phyloP scores from a whole-genome alignment of 345 rosid genomes.

The Lagerstroemia speciosa region DNA sequence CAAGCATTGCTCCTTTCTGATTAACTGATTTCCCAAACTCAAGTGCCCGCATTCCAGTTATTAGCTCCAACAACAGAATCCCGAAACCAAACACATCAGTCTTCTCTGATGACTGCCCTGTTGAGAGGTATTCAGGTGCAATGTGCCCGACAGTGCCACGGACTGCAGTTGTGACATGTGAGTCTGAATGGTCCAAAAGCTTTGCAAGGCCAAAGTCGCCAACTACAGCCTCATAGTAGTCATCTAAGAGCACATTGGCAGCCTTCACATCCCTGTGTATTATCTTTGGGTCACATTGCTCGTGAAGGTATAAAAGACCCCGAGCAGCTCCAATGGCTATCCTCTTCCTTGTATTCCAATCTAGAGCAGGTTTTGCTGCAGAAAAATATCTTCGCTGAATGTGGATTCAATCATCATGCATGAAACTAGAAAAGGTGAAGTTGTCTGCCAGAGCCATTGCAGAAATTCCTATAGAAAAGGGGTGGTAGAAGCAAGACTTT shows the following conservation, averaged over 20 bases:
- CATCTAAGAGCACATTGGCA: slow-evolving; percentile 82
- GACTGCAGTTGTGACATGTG: slow-evolving; percentile 92
- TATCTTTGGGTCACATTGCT: slow-evolving; percentile 93
- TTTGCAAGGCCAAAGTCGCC: slow-evolving; percentile 96
- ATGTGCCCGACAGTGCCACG: slow-evolving; percentile 95
- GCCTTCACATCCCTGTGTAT: slow-evolving; percentile 94
- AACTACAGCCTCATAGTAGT: slow-evolving; percentile 75
- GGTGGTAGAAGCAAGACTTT: not conserved
- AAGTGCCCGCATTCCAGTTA: slow-evolving; percentile 88
- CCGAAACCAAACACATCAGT: slow-evolving; percentile 96
- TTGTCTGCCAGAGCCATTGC: not conserved
- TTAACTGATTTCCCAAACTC: slow-evolving; percentile 76
- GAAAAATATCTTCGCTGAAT: not conserved
- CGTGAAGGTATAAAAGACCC: slow-evolving; percentile 82
- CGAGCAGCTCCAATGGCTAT: slow-evolving; percentile 89
- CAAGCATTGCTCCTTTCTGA: slow-evolving; percentile 92
- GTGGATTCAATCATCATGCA: not conserved
- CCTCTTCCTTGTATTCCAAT: slow-evolving; percentile 83
- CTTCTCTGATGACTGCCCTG: slow-evolving; percentile 95
- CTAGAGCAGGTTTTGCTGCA: slow-evolving; percentile 68
- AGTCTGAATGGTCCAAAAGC: slow-evolving; percentile 81
- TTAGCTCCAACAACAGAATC: slow-evolving; percentile 81
- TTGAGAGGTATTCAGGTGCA: slow-evolving; percentile 90
- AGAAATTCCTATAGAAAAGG: not conserved
- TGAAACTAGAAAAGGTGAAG: not conserved